Percentiles rank a stretch among this genome's conserved stretches.
phyloP scores from a whole-genome alignment of 2,329 filamentous ascomycete species.

The Ophiocordyceps camponoti-saundersi region DNA sequence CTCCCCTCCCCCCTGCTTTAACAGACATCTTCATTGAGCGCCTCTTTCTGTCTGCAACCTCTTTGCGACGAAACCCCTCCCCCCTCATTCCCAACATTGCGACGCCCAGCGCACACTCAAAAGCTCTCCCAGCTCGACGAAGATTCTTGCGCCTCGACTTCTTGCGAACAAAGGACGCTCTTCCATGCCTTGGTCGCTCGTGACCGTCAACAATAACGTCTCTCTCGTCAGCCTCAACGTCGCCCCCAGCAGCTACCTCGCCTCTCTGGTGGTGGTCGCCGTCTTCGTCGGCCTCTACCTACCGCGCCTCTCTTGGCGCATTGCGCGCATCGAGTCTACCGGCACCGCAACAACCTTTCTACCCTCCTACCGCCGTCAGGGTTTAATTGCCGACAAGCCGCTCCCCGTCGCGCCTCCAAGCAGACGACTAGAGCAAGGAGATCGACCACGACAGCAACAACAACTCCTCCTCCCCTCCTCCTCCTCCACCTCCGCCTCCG shows the following conservation, averaged over 20 bases:
- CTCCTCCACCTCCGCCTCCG: conserved; percentile 3
- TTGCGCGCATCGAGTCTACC: conserved; percentile 17
- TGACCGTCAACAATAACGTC: conserved; percentile 45
- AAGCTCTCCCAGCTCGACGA: background rate
- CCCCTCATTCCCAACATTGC: no score
- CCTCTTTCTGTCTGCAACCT: no score
- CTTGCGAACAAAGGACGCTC: background rate
- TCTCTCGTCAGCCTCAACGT: conserved; percentile 41
- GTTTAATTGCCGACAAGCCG: conserved; percentile 7
- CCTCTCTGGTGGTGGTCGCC: conserved; percentile 29
- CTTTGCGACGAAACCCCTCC: no score
- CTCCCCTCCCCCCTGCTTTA: no score
- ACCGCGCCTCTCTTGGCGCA: conserved; percentile 15
- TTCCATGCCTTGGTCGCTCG: conserved; percentile 39
- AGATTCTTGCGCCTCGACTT: background rate
- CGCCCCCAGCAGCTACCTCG: conserved; percentile 39
- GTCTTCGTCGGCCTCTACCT: conserved; percentile 34
- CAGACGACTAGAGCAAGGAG: conserved; percentile 5
- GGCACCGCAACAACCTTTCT: conserved; percentile 5
- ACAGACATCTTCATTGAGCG: no score
- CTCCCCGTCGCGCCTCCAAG: conserved; percentile 10
- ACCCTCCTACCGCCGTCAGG: conserved; percentile 5
- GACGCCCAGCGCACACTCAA: no score
- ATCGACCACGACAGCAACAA: no score
- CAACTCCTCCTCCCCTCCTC: conserved; percentile 1